Evolutionary conservation across 148 eudicot species (phyloP).

Genomic region (Hydrangea macrophylla): DNA sequence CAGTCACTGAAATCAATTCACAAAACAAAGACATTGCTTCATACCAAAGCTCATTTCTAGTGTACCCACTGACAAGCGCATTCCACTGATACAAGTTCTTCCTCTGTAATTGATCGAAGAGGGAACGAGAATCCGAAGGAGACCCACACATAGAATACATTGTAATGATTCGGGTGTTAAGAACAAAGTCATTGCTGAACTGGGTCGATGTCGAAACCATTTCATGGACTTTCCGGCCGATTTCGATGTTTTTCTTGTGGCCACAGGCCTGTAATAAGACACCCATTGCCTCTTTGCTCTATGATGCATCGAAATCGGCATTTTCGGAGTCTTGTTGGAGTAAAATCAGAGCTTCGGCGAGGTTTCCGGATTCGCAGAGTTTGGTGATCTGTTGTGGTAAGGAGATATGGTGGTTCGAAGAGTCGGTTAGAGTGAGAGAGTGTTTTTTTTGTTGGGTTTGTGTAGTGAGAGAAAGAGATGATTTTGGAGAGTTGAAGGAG

Average conservation of each 20-base stretch:
- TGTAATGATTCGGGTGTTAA: constrained; percentile 43
- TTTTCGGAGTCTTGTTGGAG: constrained; percentile 17
- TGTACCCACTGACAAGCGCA: constrained; percentile 52
- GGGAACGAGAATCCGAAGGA: constrained; percentile 32
- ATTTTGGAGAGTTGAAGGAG: neutral
- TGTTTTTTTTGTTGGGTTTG: neutral
- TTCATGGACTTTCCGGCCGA: constrained; percentile 37
- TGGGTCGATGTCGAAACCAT: constrained; percentile 26
- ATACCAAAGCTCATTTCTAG: constrained; percentile 40
- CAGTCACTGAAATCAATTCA: constrained; percentile 29
- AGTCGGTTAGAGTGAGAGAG: neutral
- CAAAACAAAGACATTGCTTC: constrained; percentile 37
- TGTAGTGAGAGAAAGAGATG: constrained; percentile 11
- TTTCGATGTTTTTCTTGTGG: constrained; percentile 30
- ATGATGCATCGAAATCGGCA: neutral
- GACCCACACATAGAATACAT: constrained; percentile 54
- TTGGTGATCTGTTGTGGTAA: constrained; percentile 17
- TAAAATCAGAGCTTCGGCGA: constrained; percentile 27
- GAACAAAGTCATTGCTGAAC: constrained; percentile 29
- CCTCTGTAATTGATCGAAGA: constrained; percentile 32
- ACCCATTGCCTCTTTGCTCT: constrained; percentile 25
- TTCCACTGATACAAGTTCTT: constrained; percentile 57
- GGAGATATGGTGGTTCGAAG: neutral
- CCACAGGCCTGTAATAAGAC: constrained; percentile 50
- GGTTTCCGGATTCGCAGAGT: constrained; percentile 25